Conservation (phyloP, 768 basidiomycete species). For the Suillus bovinus region DNA sequence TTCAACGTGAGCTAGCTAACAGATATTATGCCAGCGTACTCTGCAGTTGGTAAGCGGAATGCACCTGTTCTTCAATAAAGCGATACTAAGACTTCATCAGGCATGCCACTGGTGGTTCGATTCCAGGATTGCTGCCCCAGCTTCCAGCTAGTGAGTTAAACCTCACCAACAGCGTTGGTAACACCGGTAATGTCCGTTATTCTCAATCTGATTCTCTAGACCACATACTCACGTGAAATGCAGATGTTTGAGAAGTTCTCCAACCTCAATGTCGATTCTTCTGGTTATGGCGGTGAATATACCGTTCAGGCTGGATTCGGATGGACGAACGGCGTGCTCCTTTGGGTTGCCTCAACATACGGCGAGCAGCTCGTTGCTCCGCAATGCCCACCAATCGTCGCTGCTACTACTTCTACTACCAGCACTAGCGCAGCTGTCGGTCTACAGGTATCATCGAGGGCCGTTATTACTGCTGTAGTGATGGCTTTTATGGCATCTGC, state of each 20-base stretch:
- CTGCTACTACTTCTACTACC: neutral
- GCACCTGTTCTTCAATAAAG: neutral
- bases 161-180: slow-evolving; percentile 61
- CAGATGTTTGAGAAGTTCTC: slow-evolving; percentile 94
- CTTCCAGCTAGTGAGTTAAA: slow-evolving; percentile 72
- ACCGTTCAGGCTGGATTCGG: slow-evolving; percentile 87
- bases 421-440: slow-evolving; percentile 13
- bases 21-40: slow-evolving; percentile 80
- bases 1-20: slow-evolving; percentile 78
- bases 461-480: neutral
- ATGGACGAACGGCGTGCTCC: slow-evolving; percentile 83
- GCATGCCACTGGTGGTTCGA: slow-evolving; percentile 87
- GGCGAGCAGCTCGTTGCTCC: slow-evolving; percentile 62
- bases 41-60: slow-evolving; percentile 76
- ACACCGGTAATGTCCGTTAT: slow-evolving; percentile 71
- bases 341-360: slow-evolving; percentile 73
- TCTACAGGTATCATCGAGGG: neutral
- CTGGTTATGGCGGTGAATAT: slow-evolving; percentile 85
- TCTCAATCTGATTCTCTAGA: neutral
- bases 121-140: slow-evolving; percentile 65
- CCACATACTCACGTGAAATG: neutral
- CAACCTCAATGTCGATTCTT: slow-evolving; percentile 70
- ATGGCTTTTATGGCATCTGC: slow-evolving; percentile 8
- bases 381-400: slow-evolving; percentile 53
- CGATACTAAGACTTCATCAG: slow-evolving; percentile 35